A percentile compares a stretch with the other conserved stretches of the same genome.
Conservation (phyloP, 2,329 filamentous ascomycete species). For the Fusarium globosum region DNA sequence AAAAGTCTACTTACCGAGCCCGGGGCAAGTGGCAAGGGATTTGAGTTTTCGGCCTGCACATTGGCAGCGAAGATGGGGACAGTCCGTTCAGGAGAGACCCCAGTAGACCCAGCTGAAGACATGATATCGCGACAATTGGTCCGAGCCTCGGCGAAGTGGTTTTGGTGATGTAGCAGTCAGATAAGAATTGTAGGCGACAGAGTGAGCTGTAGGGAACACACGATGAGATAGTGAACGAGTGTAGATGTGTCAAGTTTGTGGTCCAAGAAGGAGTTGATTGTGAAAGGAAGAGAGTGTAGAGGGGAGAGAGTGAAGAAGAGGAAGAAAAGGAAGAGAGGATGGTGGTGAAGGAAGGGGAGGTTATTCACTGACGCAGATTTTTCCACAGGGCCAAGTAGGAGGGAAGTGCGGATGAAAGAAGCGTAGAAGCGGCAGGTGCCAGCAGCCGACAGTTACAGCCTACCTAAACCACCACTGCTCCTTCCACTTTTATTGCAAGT, state of each 20-base stretch:
- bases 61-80: slow-evolving; percentile 20
- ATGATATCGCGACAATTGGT: slow-evolving; percentile 38
- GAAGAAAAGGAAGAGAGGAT: slow-evolving; percentile 25
- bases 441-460: slow-evolving; percentile 30
- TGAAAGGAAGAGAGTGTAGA: slow-evolving; percentile 16
- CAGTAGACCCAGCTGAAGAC: slow-evolving; percentile 46
- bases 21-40: slow-evolving; percentile 25
- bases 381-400: slow-evolving; percentile 36
- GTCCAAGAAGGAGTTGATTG: slow-evolving; percentile 34
- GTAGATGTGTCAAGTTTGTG: slow-evolving; percentile 38
- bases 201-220: slow-evolving; percentile 42
- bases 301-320: slow-evolving; percentile 23
- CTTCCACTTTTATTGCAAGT: slow-evolving; percentile 7
- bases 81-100: slow-evolving; percentile 45
- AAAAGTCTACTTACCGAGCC: slow-evolving; percentile 34
- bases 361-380: slow-evolving; percentile 44
- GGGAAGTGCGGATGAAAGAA: slow-evolving; percentile 40
- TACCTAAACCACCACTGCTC: slow-evolving; percentile 8
- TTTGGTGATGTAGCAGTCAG: slow-evolving; percentile 16
- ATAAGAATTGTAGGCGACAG: slow-evolving; percentile 44
- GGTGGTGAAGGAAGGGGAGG: slow-evolving; percentile 33
- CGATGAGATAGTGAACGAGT: slow-evolving; percentile 46
- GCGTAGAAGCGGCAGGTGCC: slow-evolving; percentile 23
- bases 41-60: slow-evolving; percentile 39
- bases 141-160: slow-evolving; percentile 7